Conservation (phyloP, 768 basidiomycete genomes). For the Tulasnella sp. region DNA sequence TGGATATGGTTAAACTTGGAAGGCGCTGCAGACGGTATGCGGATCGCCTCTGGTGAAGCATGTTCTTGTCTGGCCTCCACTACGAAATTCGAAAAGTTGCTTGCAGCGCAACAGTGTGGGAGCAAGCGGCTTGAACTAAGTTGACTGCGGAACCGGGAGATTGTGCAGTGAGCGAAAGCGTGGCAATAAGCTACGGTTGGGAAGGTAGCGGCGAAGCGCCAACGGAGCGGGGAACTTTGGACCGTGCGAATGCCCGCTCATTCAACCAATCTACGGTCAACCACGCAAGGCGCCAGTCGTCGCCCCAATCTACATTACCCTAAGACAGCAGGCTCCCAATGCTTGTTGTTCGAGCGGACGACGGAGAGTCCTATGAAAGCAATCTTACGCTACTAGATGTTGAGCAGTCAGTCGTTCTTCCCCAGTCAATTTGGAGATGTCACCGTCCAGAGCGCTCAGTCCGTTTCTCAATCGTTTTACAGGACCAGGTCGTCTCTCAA, state of each 20-base stretch:
- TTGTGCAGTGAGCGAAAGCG: too few species aligned
- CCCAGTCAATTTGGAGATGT: neutral
- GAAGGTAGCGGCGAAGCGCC: neutral
- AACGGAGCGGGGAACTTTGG: neutral
- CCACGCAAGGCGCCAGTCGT: neutral
- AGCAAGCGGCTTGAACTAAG: too few species aligned
- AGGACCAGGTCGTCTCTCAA: constrained; percentile 44
- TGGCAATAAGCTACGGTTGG: neutral
- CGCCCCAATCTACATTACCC: neutral
- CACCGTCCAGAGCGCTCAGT: neutral
- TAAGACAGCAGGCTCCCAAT: constrained; percentile 3
- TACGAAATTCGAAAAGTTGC: too few species aligned
- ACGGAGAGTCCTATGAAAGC: constrained; percentile 13
- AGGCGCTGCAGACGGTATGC: too few species aligned
- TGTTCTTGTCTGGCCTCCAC: too few species aligned
- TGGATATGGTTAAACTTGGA: neutral
- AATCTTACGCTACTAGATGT: constrained; percentile 15
- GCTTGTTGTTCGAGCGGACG: constrained; percentile 16
- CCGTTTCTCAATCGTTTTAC: neutral
- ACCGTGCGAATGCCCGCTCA: neutral
- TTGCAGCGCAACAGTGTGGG: too few species aligned
- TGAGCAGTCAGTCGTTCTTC: constrained; percentile 14
- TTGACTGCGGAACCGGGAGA: too few species aligned
- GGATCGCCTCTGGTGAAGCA: too few species aligned
- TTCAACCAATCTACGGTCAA: neutral